phyloP scores from a whole-genome alignment of 1,139 yeast species.

The Blastobotrys aristatus region DNA sequence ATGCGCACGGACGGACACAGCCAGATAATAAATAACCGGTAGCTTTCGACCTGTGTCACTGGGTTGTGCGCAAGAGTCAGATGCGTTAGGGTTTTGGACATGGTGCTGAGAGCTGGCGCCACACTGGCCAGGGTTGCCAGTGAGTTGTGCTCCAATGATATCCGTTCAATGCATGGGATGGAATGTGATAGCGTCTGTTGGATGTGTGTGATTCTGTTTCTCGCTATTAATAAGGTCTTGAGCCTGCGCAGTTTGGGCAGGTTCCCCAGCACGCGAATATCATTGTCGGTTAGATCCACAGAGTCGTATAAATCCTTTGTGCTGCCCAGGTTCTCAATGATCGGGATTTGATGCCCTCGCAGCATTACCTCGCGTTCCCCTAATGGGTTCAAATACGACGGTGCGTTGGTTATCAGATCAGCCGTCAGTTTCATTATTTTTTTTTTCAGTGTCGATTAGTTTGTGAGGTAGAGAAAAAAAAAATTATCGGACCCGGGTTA shows the following conservation, averaged over 20 bases:
- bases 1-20: slow-evolving; percentile 56
- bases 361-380: slow-evolving; percentile 43
- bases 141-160: slow-evolving; percentile 53
- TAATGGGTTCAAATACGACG: slow-evolving; percentile 45
- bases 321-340: slow-evolving; percentile 42
- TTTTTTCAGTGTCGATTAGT: neutral
- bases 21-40: slow-evolving; percentile 58
- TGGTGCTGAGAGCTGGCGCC: slow-evolving; percentile 32
- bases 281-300: slow-evolving; percentile 66
- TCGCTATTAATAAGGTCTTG: slow-evolving; percentile 50
- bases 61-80: slow-evolving; percentile 61
- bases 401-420: slow-evolving; percentile 44
- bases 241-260: slow-evolving; percentile 47
- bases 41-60: slow-evolving; percentile 45
- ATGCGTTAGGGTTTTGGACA: slow-evolving; percentile 40
- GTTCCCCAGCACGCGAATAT: slow-evolving; percentile 48
- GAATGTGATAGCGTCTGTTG: slow-evolving; percentile 34
- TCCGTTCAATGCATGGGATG: slow-evolving; percentile 44
- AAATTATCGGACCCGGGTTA: neutral
- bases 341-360: slow-evolving; percentile 39
- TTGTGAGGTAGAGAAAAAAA: neutral
- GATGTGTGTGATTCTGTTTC: slow-evolving; percentile 48
- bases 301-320: slow-evolving; percentile 45
- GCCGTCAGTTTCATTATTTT: slow-evolving; percentile 50
- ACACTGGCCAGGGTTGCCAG: slow-evolving; percentile 42